A percentile compares a stretch with the other conserved stretches of the same genome.
phyloP scores from a whole-genome alignment of 805 yeast species.

The Cyberlindnera xylosilytica region DNA sequence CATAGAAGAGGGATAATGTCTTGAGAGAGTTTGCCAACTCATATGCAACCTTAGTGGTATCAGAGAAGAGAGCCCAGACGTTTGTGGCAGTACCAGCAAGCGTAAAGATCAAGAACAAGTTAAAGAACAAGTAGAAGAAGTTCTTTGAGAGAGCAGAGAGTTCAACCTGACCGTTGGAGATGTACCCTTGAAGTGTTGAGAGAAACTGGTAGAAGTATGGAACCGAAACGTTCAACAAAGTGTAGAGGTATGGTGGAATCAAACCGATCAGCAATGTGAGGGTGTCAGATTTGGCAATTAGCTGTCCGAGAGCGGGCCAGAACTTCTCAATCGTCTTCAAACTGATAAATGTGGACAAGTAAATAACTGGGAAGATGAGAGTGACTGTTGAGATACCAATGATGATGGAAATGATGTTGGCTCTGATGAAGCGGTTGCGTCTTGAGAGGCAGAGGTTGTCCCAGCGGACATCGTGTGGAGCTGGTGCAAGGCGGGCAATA shows the following conservation, averaged over 20 bases:
- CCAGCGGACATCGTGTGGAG: constrained; percentile 96
- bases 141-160: constrained; percentile 88
- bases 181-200: constrained; percentile 79
- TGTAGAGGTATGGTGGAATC: constrained; percentile 87
- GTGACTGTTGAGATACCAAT: constrained; percentile 58
- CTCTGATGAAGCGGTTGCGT: constrained; percentile 59
- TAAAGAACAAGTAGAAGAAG: constrained; percentile 91
- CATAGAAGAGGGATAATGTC: constrained; percentile 82
- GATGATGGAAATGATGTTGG: constrained; percentile 35
- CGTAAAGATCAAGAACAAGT: constrained; percentile 89
- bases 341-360: constrained; percentile 78
- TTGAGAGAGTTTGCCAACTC: constrained; percentile 80
- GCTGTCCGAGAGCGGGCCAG: constrained; percentile 79
- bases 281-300: constrained; percentile 60
- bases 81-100: constrained; percentile 88
- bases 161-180: constrained; percentile 91
- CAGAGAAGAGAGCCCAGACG: constrained; percentile 76
- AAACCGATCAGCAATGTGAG: constrained; percentile 81
- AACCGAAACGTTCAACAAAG: constrained; percentile 74
- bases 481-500: constrained; percentile 86
- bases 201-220: constrained; percentile 85
- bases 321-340: constrained; percentile 73
- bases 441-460: constrained; percentile 78
- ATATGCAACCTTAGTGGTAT: constrained; percentile 85
- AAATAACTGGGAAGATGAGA: constrained; percentile 80